Evolutionary conservation across 805 yeast species (phyloP), one percentile per base, ranked within the genome.

Genomic region (Saturnispora hagleri): DNA sequence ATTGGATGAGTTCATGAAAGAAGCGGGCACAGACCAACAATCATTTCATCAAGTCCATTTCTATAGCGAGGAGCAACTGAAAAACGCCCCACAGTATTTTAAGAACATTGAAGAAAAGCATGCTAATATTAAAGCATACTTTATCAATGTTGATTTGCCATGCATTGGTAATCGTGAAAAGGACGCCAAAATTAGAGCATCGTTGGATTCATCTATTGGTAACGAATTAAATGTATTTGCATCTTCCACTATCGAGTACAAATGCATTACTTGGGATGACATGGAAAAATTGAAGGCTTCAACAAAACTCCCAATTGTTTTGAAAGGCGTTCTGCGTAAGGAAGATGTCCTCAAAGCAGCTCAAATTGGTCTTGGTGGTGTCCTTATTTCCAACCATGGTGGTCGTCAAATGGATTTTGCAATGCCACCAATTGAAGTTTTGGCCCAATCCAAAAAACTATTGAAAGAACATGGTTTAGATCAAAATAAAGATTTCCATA

Each of bases 71-170:
- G 69, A 80, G 2, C 88, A 88, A 64, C 73, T 90, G 44, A 70
- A 72, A n/a, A 86, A 84, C 58, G 62, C 61, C 1, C 57, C 60
- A 3, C 47, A 40, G 3, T 45, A 55, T 56, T 62, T 53, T 52
- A 58, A 51, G 40, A 51, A 42, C 49, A 56, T 43, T 57, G 63
- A 46, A 61, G 67, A 35, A 69, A 84, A 47, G 52, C 62, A 38
- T 66, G 73, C 48, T 89, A 89, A 3, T 34, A 75, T 85, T 55
- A 82, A 80, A 59, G 95, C 88, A 0, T 68, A 88, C 24, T 87
- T 86, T 61, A 80, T 88, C 56, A 88, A 95, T 3, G 93, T 86
- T 8, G 96, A 88, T 71, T 89, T 95, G 0, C 95, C 96, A 5
- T 84, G 84, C 55, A 70, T 87, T 43, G 96, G 96, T 15, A 78